A percentile compares a stretch with the other conserved stretches of the same genome.
Evolutionary conservation across 2,329 filamentous ascomycete species (phyloP).

Genomic region (Colletotrichum sp.): DNA sequence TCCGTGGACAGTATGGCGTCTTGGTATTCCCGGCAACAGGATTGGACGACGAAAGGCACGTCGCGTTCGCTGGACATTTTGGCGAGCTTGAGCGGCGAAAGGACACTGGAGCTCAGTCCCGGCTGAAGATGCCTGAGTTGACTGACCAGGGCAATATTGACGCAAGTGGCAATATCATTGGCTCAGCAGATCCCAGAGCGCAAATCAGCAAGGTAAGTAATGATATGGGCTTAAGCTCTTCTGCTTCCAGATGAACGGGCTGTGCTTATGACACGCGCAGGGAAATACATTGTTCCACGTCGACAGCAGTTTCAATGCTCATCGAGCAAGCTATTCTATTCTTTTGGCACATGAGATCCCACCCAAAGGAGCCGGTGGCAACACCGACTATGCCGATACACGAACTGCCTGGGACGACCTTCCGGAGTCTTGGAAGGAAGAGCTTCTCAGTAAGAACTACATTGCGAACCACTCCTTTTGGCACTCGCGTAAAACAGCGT

Average conservation of each 20-base stretch:
- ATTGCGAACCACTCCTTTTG: conserved; percentile 55
- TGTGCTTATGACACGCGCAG: conserved; percentile 14
- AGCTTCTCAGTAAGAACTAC: conserved; percentile 43
- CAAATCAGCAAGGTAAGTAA: conserved; percentile 41
- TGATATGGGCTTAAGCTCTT: no score
- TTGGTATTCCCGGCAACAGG: conserved; percentile 54
- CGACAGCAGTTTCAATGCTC: conserved; percentile 61
- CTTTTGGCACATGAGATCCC: conserved; percentile 55
- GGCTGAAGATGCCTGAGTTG: conserved; percentile 39
- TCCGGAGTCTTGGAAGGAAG: conserved; percentile 33
- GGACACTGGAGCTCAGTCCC: not conserved
- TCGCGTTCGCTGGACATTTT: conserved; percentile 53
- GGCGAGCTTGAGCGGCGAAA: conserved; percentile 47
- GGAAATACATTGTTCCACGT: conserved; percentile 60
- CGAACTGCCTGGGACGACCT: conserved; percentile 55
- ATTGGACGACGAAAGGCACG: conserved; percentile 55
- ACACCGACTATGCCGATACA: conserved; percentile 59
- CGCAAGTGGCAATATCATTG: conserved; percentile 34
- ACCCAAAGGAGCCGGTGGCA: conserved; percentile 49
- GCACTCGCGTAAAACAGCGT: conserved; percentile 56
- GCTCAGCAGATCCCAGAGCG: conserved; percentile 40
- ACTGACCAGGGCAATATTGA: conserved; percentile 63
- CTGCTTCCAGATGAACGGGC: not conserved
- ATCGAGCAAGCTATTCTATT: conserved; percentile 56
- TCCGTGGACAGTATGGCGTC: conserved; percentile 52